Base-by-base conservation (phyloP, 371 early-diverging fungal genomes). In the Circinella umbellata region DNA sequence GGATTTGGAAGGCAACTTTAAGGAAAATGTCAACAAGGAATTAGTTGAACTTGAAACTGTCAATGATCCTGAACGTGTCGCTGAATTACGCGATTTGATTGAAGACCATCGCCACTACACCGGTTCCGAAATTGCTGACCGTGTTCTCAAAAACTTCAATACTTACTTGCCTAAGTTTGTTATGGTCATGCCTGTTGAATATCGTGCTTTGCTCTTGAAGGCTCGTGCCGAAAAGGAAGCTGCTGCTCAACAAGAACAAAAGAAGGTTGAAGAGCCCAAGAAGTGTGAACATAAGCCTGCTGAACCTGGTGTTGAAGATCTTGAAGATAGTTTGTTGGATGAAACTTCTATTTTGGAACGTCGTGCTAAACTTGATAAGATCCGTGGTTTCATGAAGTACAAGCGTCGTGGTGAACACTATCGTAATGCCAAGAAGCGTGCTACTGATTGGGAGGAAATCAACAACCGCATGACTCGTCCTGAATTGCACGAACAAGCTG, bases 171-270 rank as follows among this genome's bases (percentile, higher is more conserved):
- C 93, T 51, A 86, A 87, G 82, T 93, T 97, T 61, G 92, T 96
- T 79, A 96, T 95, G 87, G 96, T 98, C 59, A 92, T 95, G 88
- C 97, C 98, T n/a, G 84, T 84, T 15, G 98, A 98, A 75, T 97
- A 96, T 85, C 91, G 90, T 74, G 84, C 81, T 38, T 91, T 94
- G 20, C 77, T 97, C 67, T 87, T 87, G 65, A 88, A 89, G 73
- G 86, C 92, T 72, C 83, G 82, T 61, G 67, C 39, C 15, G 68
- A 68, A 47, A 70, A 70, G 53, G 60, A 65, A 61, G 42, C 48
- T 48, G 69, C 84, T 59, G 82, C 76, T 42, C 49, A 84, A 75
- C 61, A 42, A 42, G 11, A 84, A 75, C 61, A 42, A 42, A 42
- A 42, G 42, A 42, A 42, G 42, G 42, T 42, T 42, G 76, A 78